A percentile compares a stretch with the other conserved stretches of the same genome.
Conservation (phyloP, 2,329 filamentous ascomycete species). For the Alternaria angustiovoidea region DNA sequence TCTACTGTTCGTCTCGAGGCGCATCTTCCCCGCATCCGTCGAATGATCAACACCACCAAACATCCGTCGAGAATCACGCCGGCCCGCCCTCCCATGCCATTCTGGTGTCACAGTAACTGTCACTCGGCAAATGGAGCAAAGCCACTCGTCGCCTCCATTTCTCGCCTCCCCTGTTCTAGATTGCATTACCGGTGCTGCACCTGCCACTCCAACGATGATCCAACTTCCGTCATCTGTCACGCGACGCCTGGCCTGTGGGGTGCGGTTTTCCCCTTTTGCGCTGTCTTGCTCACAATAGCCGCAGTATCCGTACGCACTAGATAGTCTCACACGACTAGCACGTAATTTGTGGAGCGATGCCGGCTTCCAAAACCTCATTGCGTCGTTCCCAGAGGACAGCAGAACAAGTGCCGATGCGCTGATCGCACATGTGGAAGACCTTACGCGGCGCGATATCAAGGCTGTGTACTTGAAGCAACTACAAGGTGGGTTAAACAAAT, state of each 20-base stretch:
- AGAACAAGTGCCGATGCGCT: constrained; percentile 67
- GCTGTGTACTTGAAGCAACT: constrained; percentile 79
- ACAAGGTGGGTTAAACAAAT: constrained; percentile 57
- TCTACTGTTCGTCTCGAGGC: constrained; percentile 27
- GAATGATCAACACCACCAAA: constrained; percentile 37
- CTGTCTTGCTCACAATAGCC: constrained; percentile 42
- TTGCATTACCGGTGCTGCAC: constrained; percentile 17
- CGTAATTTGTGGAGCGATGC: constrained; percentile 71
- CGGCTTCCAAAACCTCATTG: constrained; percentile 71
- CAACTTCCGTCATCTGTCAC: constrained; percentile 39
- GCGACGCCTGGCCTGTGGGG: constrained; percentile 30
- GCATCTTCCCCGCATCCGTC: constrained; percentile 43
- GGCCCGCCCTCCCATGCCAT: constrained; percentile 31
- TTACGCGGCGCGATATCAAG: constrained; percentile 77
- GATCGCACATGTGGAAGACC: constrained; percentile 72
- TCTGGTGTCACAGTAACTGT: constrained; percentile 16
- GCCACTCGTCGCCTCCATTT: constrained; percentile 36
- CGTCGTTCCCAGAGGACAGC: constrained; percentile 74
- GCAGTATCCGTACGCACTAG: constrained; percentile 80
- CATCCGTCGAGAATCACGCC: constrained; percentile 29
- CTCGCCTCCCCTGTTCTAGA: constrained; percentile 19
- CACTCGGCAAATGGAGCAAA: constrained; percentile 23
- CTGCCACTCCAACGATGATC: constrained; percentile 25
- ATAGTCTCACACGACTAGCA: constrained; percentile 70
- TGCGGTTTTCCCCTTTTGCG: constrained; percentile 21